A percentile compares a stretch with the other conserved stretches of the same genome.
phyloP scores from a whole-genome alignment of 1,284 basidiomycete species.

The Cronartium quercuum region DNA sequence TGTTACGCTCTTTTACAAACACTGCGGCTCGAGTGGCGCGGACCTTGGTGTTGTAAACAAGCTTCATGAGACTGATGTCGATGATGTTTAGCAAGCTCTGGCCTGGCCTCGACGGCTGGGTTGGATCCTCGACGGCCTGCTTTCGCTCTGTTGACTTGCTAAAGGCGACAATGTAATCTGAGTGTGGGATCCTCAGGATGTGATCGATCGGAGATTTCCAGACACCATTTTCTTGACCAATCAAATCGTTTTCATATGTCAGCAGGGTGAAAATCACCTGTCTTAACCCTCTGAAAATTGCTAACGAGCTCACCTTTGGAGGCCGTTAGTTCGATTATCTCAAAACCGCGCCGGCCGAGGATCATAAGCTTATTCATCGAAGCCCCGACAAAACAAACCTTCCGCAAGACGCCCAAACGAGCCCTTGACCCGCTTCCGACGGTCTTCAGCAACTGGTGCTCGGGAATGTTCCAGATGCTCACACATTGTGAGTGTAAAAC shows the following conservation, averaged over 20 bases:
- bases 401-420: not conserved
- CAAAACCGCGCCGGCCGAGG: not conserved
- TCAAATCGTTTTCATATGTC: not conserved
- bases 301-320: not conserved
- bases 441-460: not conserved
- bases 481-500: conserved; percentile 1
- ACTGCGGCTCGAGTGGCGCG: not conserved
- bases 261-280: too few relatives aligned
- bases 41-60: not conserved
- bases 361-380: not conserved
- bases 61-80: not conserved
- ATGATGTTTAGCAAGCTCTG: not conserved
- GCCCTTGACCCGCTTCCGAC: not conserved
- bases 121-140: not conserved
- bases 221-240: not conserved
- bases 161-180: not conserved
- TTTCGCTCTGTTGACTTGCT: not conserved
- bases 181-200: not conserved
- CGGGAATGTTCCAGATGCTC: not conserved
- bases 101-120: not conserved
- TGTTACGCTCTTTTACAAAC: not conserved
- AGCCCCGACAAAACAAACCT: not conserved
- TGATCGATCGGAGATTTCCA: not conserved
- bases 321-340: not conserved
- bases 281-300: not conserved